phyloP scores from a whole-genome alignment of 73 alveolate species.

The Paramecium caudatum region DNA sequence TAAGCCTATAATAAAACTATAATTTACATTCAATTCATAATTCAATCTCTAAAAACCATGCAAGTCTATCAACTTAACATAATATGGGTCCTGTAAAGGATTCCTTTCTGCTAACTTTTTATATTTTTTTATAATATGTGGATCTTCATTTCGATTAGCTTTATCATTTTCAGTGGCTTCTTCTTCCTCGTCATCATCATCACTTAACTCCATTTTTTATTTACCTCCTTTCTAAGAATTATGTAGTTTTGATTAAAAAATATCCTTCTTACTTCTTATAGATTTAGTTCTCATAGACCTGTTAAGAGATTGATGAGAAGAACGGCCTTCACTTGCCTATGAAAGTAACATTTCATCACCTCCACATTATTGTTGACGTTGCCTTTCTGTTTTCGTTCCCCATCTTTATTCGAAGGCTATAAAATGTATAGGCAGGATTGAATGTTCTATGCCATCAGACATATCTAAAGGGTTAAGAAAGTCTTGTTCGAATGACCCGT shows the following conservation, averaged over 20 bases:
- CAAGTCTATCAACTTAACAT: background rate
- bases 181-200: slow-evolving; percentile 26
- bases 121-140: background rate
- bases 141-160: background rate
- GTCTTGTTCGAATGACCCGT: background rate
- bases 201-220: background rate
- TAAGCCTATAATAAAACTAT: background rate
- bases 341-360: slow-evolving; percentile 13
- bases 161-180: too few relatives aligned
- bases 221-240: background rate
- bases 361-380: background rate
- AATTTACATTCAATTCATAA: slow-evolving; percentile 3
- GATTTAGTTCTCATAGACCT: background rate
- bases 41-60: slow-evolving; percentile 29
- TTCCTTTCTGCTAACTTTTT: background rate
- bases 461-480: slow-evolving; percentile 11
- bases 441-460: background rate
- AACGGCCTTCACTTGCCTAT: background rate
- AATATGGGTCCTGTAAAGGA: slow-evolving; percentile 29
- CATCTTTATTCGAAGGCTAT: slow-evolving; percentile 21
- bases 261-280: slow-evolving; percentile 3
- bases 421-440: background rate
- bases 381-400: background rate
- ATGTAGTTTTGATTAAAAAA: background rate
- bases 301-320: background rate